These are phyloP conservation scores for Grosmannia serpens DNA, from an alignment of 2,329 filamentous ascomycete species.

Conservation along the genomic window DNA sequence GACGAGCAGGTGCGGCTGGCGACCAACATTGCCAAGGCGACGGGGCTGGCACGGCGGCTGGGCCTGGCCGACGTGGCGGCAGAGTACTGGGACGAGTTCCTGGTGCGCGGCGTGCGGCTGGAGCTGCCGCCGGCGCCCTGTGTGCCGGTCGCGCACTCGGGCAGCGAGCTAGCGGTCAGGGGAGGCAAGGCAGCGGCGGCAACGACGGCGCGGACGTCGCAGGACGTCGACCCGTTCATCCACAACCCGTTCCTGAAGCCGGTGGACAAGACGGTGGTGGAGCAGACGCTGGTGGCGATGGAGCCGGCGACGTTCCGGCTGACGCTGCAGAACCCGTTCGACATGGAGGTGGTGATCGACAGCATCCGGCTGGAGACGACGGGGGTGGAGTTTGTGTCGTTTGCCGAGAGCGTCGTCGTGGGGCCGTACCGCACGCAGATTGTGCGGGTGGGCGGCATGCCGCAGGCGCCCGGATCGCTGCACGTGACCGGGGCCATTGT, in stretches of 20 bases:
- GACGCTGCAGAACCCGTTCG: constrained; percentile 86
- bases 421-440: constrained; percentile 77
- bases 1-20: constrained; percentile 82
- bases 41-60: constrained; percentile 63
- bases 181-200: not conserved
- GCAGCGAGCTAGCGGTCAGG: constrained; percentile 36
- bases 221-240: constrained; percentile 73
- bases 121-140: constrained; percentile 48
- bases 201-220: constrained; percentile 36
- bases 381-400: constrained; percentile 34
- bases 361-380: constrained; percentile 63
- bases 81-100: constrained; percentile 95
- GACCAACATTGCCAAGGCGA: constrained; percentile 76
- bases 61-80: constrained; percentile 57
- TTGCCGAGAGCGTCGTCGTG: constrained; percentile 53
- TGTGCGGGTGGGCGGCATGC: constrained; percentile 57
- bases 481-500: constrained; percentile 68
- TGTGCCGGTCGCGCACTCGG: constrained; percentile 55
- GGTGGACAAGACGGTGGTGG: constrained; percentile 44
- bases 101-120: constrained; percentile 67
- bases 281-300: constrained; percentile 64
- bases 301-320: constrained; percentile 70
- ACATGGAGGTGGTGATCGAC: constrained; percentile 85
- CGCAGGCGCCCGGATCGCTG: constrained; percentile 54
- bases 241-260: constrained; percentile 85